Base-by-base conservation (phyloP, 257 asterid genomes). In the Echites panduratus region DNA sequence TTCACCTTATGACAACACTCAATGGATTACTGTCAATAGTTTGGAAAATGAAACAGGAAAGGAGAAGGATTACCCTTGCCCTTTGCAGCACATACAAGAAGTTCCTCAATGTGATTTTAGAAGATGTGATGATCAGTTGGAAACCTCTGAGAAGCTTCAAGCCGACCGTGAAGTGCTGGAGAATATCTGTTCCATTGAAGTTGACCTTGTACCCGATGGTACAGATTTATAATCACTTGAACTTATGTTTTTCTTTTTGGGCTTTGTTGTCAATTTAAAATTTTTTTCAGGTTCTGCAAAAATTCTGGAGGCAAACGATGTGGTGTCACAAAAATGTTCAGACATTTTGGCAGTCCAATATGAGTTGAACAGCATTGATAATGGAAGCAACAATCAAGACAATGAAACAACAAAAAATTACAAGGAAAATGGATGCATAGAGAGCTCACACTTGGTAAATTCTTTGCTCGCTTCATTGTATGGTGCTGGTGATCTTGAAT, bases 281-380 rank as follows among this genome's bases (percentile, higher is more conserved):
- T 20, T 22, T 71, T 81, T 75, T 75, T 59, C 84, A 87, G 93
- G 85, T 72, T 70, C 82, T 68, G 24, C 67, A 44, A 49, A 71
- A 32, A 71, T 53, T 47, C 54, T 19, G 47, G 82, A 78, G 53
- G 53, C 24, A 70, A 72, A 73, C 40, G 68, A 77, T 59, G 62
- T 65, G 19, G 29, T n/a, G 70, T 50, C 27, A 53, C 73, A 69
- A 17, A 78, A 78, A 26, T 56, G 47, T 27, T 29, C 64, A 10
- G 50, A 66, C 49, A 20, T 9, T 66, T 56, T 73, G 3, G 83
- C 79, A 59, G 71, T 73, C 29, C 67, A 75, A 12, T 72, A 35
- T 44, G 84, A 71, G 45, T 54, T 43, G 45, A 78, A 54, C 70
- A 47, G 76, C 63, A 27, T 22, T 5, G 61, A 70, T 29, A 11